These are phyloP conservation scores for Solanum pinnatisectum DNA, from an alignment of 257 asterid genomes.

Conservation along the genomic window DNA sequence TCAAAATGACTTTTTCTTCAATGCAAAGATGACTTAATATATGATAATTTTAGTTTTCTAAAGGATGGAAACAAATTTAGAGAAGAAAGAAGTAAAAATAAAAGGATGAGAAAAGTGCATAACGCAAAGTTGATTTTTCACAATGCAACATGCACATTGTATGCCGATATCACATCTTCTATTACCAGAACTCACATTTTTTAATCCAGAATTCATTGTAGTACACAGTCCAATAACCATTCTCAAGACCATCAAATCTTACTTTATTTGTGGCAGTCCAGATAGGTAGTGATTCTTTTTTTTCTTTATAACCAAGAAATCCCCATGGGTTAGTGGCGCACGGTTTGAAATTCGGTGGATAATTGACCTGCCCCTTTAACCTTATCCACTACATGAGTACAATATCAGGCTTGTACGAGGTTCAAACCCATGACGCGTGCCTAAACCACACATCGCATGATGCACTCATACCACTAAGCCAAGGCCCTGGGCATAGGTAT, in stretches of 20 bases:
- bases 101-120: not conserved
- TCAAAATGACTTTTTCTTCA: not conserved
- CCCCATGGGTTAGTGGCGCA: not conserved
- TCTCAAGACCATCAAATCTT: not conserved
- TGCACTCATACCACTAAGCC: not conserved
- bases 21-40: not conserved
- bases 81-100: not conserved
- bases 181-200: not conserved
- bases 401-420: not conserved
- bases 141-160: not conserved
- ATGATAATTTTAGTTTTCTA: not conserved
- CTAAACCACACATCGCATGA: not conserved
- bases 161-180: not conserved
- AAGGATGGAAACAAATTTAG: not conserved
- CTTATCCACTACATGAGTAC: not conserved
- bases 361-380: not conserved
- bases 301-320: not conserved
- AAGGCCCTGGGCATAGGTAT: not conserved
- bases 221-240: not conserved
- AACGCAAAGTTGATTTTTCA: not conserved
- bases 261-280: not conserved
- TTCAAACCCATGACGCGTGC: not conserved
- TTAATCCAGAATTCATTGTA: not conserved
- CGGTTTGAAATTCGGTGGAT: not conserved
- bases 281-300: not conserved